A percentile compares a stretch with the other conserved stretches of the same genome.
These are phyloP conservation scores for Penicillium sp. DNA, from an alignment of 2,329 filamentous ascomycete species.

Conservation along the genomic window DNA sequence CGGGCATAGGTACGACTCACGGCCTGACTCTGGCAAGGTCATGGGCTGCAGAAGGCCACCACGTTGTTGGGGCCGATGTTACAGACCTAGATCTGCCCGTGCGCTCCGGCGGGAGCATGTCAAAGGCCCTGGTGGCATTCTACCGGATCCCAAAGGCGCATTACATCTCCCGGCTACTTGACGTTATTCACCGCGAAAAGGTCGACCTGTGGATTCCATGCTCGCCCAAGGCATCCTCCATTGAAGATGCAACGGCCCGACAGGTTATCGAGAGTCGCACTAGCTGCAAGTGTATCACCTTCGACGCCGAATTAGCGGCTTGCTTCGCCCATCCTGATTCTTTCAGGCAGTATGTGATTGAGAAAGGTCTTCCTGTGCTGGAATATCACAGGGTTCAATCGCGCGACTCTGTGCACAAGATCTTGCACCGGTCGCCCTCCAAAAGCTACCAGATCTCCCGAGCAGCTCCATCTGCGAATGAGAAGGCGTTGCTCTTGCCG, in stretches of 20 bases:
- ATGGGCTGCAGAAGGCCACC: conserved; percentile 63
- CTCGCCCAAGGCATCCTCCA: conserved; percentile 63
- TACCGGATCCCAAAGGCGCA: conserved; percentile 49
- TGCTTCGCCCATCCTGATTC: conserved; percentile 63
- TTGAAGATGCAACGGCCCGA: conserved; percentile 66
- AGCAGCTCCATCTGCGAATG: conserved; percentile 45
- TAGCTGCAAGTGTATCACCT: conserved; percentile 62
- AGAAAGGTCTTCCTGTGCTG: conserved; percentile 55
- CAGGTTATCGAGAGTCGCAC: conserved; percentile 59
- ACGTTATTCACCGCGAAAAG: conserved; percentile 59
- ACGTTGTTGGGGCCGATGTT: conserved; percentile 70
- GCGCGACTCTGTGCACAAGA: conserved; percentile 51
- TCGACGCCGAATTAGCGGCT: conserved; percentile 55
- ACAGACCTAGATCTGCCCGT: conserved; percentile 45
- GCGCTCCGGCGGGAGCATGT: conserved; percentile 57
- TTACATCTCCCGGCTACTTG: conserved; percentile 58
- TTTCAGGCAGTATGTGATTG: conserved; percentile 60
- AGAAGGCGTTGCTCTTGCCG: conserved; percentile 59
- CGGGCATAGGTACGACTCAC: conserved; percentile 70
- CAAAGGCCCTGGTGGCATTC: conserved; percentile 55
- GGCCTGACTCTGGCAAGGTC: conserved; percentile 64
- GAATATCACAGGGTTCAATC: conserved; percentile 55
- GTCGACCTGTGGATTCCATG: conserved; percentile 73
- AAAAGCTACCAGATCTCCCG: conserved; percentile 64
- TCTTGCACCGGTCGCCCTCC: conserved; percentile 48